A percentile compares a stretch with the other conserved stretches of the same genome.
Evolutionary conservation across 2,329 filamentous ascomycete genomes (phyloP).

Genomic region (Trichoderma sp.): DNA sequence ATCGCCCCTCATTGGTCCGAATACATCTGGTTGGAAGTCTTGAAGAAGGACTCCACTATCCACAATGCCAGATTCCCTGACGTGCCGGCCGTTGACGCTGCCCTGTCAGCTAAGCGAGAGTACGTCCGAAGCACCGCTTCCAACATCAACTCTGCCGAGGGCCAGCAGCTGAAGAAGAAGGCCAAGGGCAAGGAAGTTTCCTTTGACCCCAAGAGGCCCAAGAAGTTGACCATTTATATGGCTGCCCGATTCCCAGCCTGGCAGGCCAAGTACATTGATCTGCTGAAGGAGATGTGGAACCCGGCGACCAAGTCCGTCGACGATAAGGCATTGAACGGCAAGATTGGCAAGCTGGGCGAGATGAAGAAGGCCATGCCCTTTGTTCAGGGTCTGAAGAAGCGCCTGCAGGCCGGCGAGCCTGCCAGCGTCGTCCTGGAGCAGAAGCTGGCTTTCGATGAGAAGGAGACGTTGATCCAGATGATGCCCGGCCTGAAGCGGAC

Average conservation of each 20-base stretch:
- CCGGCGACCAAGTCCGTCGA: constrained; percentile 62
- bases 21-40: constrained; percentile 89
- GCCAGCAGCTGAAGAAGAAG: constrained; percentile 80
- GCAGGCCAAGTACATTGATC: constrained; percentile 88
- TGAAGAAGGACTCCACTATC: constrained; percentile 74
- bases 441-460: constrained; percentile 85
- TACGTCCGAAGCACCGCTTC: constrained; percentile 78
- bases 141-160: constrained; percentile 80
- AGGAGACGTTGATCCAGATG: constrained; percentile 74
- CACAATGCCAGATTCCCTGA: constrained; percentile 66
- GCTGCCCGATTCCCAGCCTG: constrained; percentile 80
- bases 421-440: constrained; percentile 73
- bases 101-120: constrained; percentile 74
- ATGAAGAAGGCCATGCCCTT: constrained; percentile 99
- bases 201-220: constrained; percentile 89
- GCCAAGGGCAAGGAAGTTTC: constrained; percentile 84
- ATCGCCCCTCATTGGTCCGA: constrained; percentile 94
- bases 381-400: constrained; percentile 82
- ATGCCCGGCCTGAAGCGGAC: constrained; percentile 75
- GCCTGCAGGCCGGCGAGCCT: constrained; percentile 70
- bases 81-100: constrained; percentile 64
- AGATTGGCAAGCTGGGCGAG: constrained; percentile 79
- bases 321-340: constrained; percentile 77
- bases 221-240: constrained; percentile 85
- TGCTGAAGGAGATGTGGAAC: constrained; percentile 73